Conservation (phyloP, 768 basidiomycete genomes). For the Boletellus ananiceps region DNA sequence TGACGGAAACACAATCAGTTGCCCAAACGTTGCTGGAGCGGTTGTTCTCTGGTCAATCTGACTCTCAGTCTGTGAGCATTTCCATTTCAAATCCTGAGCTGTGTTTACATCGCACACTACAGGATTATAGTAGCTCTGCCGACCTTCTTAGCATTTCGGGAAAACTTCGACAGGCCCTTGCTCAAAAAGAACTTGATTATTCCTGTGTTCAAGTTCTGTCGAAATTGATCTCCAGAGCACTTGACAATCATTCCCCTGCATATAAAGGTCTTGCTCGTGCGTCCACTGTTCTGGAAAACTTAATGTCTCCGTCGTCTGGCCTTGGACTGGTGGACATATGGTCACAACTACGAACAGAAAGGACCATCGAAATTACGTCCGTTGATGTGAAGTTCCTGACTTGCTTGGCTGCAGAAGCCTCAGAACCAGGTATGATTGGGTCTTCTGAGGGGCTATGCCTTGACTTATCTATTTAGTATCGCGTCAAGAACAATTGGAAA, state of each 20-base stretch:
- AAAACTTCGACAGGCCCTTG: conserved; percentile 43
- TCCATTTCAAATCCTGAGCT: neutral
- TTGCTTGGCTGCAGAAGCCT: neutral
- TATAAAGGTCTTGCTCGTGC: conserved; percentile 33
- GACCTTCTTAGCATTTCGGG: conserved; percentile 36
- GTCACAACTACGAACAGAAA: conserved; percentile 39
- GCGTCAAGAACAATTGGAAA: conserved; percentile 22
- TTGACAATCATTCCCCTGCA: conserved; percentile 32
- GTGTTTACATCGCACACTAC: conserved; percentile 14
- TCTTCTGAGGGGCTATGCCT: neutral
- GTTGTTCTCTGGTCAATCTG: conserved; percentile 12
- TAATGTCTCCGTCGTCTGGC: conserved; percentile 63
- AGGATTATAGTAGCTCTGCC: conserved; percentile 31
- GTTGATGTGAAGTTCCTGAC: conserved; percentile 18
- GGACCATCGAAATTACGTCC: conserved; percentile 13
- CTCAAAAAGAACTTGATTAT: conserved; percentile 50
- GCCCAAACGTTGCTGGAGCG: conserved; percentile 18
- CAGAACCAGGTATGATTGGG: conserved; percentile 11
- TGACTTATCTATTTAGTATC: conserved; percentile 12
- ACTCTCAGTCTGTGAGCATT: conserved; percentile 23
- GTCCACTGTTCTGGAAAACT: conserved; percentile 39
- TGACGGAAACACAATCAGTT: conserved; percentile 17
- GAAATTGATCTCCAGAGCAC: conserved; percentile 44
- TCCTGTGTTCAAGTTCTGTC: conserved; percentile 60
- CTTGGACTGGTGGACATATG: conserved; percentile 70